These are phyloP conservation scores for Boletus coccyginus DNA, from an alignment of 768 basidiomycete species.

Conservation along the genomic window DNA sequence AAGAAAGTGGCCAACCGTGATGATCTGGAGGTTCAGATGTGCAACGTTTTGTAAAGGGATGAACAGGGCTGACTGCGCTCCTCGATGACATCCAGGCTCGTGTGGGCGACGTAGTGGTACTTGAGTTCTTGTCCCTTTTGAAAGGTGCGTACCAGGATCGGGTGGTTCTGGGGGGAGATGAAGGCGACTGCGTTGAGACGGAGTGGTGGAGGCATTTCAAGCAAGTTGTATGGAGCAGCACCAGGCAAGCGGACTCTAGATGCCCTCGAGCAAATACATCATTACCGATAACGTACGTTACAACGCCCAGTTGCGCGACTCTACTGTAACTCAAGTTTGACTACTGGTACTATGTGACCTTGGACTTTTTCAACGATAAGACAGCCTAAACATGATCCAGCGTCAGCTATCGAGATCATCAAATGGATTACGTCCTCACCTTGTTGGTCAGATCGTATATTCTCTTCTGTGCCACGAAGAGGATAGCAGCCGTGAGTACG, in stretches of 20 bases:
- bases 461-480: constrained; percentile 87
- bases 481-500: constrained; percentile 89
- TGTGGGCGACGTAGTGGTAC: constrained; percentile 91
- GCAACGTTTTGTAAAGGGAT: not conserved
- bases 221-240: too few relatives aligned
- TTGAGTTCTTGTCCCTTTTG: constrained; percentile 62
- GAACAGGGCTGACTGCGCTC: constrained; percentile 67
- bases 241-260: too few relatives aligned
- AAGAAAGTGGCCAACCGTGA: not conserved
- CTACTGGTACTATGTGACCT: not conserved
- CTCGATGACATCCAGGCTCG: constrained; percentile 86
- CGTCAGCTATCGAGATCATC: not conserved
- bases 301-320: not conserved
- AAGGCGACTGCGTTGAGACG: constrained; percentile 82
- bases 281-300: not conserved
- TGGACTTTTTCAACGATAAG: constrained; percentile 8
- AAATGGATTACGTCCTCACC: constrained; percentile 21
- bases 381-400: constrained; percentile 9
- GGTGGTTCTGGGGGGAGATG: constrained; percentile 78
- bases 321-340: not conserved
- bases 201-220: constrained; percentile 60
- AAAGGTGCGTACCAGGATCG: constrained; percentile 76
- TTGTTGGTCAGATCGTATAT: constrained; percentile 71
- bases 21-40: not conserved
- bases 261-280: not conserved